Evolutionary conservation across 768 basidiomycete genomes (phyloP).

Genomic region (Tephrocybe sp.): DNA sequence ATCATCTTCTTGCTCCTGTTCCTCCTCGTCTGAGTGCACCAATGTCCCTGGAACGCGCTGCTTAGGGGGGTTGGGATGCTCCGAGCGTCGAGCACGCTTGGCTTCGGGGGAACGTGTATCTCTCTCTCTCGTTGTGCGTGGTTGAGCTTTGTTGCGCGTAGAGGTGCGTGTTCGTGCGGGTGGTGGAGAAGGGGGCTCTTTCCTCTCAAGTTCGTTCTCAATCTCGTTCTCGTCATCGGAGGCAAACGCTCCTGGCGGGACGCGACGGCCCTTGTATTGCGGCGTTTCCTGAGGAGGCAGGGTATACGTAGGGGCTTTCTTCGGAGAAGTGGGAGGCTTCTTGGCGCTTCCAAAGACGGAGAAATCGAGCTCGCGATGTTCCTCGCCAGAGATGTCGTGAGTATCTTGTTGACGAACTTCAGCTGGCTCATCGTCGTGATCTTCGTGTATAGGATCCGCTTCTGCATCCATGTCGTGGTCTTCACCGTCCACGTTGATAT

Average conservation of each 20-base stretch:
- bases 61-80: constrained; percentile 5
- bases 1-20: constrained; percentile 21
- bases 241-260: constrained; percentile 46
- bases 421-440: constrained; percentile 8
- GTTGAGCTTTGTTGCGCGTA: background rate
- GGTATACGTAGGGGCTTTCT: background rate
- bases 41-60: constrained; percentile 44
- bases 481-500: constrained; percentile 4
- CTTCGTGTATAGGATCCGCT: background rate
- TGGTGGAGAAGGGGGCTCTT: constrained; percentile 13
- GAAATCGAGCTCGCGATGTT: constrained; percentile 12
- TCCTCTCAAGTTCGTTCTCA: constrained; percentile 17
- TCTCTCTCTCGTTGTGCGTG: background rate
- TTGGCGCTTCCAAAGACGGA: constrained; percentile 22
- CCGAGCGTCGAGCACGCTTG: constrained; percentile 5
- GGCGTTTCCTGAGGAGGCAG: constrained; percentile 5
- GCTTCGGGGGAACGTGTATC: background rate
- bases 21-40: constrained; percentile 36
- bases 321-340: constrained; percentile 11
- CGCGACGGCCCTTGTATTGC: constrained; percentile 23
- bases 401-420: constrained; percentile 10
- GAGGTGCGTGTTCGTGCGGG: constrained; percentile 1
- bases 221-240: constrained; percentile 37
- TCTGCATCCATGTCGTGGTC: constrained; percentile 7
- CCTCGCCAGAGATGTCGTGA: background rate